phyloP scores from a whole-genome alignment of 148 eudicot genomes.

The Rhododendron mucronatum region DNA sequence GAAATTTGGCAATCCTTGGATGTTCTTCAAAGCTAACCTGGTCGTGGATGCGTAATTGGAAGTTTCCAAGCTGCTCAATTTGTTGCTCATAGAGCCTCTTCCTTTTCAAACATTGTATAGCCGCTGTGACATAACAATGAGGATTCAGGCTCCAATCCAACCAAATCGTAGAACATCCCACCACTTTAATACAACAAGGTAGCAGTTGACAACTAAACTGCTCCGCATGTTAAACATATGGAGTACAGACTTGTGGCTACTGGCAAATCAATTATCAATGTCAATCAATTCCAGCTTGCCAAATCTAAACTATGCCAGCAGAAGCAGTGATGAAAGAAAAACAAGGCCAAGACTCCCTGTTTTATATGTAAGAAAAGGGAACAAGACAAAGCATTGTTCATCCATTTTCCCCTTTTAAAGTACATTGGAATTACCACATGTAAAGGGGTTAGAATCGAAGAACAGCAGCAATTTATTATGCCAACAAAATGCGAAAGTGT shows the following conservation, averaged over 20 bases:
- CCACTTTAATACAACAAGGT: not conserved
- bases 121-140: conserved; percentile 28
- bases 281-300: not conserved
- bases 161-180: not conserved
- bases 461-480: not conserved
- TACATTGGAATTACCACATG: not conserved
- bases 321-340: not conserved
- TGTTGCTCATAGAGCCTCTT: conserved; percentile 45
- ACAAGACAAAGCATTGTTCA: not conserved
- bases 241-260: not conserved
- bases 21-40: conserved; percentile 29
- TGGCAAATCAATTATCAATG: not conserved
- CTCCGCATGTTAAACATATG: not conserved
- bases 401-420: not conserved
- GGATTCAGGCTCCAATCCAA: not conserved
- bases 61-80: conserved; percentile 52
- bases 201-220: not conserved
- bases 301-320: not conserved
- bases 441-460: not conserved
- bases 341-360: not conserved
- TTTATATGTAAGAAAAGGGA: not conserved
- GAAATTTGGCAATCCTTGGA: conserved; percentile 1
- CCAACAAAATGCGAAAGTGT: not conserved
- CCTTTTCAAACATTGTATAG: conserved; percentile 45
- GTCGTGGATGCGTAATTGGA: conserved; percentile 48